Percentiles rank a stretch among this genome's conserved stretches.
Conservation (phyloP, 2,329 filamentous ascomycete genomes). For the Tolypocladium cylindrosporum region DNA sequence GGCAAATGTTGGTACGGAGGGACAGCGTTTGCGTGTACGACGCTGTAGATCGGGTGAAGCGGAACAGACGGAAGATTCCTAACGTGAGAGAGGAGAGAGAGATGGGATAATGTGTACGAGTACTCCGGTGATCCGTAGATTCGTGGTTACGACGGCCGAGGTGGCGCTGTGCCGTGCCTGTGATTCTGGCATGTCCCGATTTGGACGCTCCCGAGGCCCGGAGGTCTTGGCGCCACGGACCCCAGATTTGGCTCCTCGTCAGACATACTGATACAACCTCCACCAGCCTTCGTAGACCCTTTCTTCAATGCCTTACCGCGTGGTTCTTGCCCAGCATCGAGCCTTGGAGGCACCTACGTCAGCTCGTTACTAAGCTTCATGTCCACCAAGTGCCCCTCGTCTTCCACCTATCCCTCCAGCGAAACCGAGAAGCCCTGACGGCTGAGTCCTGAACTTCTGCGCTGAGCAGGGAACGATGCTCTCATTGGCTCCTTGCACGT, state of each 20-base stretch:
- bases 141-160: background rate
- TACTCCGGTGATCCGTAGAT: background rate
- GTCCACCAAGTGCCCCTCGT: background rate
- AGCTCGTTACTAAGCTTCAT: too few relatives aligned
- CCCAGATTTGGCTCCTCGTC: background rate
- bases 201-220: background rate
- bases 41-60: rapidly evolving
- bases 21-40: background rate
- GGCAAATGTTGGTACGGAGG: background rate
- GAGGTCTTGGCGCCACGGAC: background rate
- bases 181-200: background rate
- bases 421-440: background rate
- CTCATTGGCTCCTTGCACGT: background rate
- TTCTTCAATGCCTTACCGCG: too few relatives aligned
- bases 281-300: too few relatives aligned
- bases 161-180: background rate
- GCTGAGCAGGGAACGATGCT: background rate
- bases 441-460: background rate
- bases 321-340: background rate
- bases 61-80: background rate
- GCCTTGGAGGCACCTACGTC: background rate
- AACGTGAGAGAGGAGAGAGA: background rate
- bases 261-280: too few relatives aligned
- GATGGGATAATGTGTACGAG: too few relatives aligned
- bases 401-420: background rate